Conservation (phyloP, 2,329 filamentous ascomycete genomes). For the Pseudogymnoascus pannorum region DNA sequence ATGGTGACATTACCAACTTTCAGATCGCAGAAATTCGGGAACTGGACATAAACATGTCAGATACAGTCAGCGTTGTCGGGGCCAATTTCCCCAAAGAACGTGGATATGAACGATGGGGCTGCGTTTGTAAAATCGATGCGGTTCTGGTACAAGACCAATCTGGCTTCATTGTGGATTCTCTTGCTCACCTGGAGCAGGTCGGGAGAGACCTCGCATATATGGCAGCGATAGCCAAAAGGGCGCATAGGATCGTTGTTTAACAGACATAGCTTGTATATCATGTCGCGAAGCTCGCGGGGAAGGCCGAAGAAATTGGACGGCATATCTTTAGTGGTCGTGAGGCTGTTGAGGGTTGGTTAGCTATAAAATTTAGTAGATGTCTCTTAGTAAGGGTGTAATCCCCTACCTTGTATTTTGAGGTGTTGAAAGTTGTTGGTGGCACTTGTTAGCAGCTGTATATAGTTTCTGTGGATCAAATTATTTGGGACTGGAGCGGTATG, state of each 20-base stretch:
- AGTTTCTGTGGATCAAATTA: too few relatives aligned
- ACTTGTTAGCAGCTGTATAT: too few relatives aligned
- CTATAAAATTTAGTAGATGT: too few relatives aligned
- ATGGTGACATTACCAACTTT: constrained; percentile 12
- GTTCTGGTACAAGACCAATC: constrained; percentile 20
- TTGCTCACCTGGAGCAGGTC: constrained; percentile 19
- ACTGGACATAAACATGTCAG: constrained; percentile 14
- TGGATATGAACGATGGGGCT: background rate
- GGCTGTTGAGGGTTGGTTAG: too few relatives aligned
- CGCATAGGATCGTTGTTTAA: background rate
- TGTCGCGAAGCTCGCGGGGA: constrained; percentile 12
- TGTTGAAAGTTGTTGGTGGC: too few relatives aligned
- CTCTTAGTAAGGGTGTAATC: too few relatives aligned
- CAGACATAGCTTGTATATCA: constrained; percentile 11
- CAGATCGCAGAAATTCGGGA: constrained; percentile 16
- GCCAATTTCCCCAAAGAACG: constrained; percentile 21
- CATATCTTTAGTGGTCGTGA: background rate
- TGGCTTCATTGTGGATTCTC: constrained; percentile 20
- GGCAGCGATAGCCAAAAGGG: background rate
- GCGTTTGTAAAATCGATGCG: constrained; percentile 17
- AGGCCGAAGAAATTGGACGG: constrained; percentile 12
- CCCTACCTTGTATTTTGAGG: too few relatives aligned
- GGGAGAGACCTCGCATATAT: background rate
- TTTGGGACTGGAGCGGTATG: too few relatives aligned
- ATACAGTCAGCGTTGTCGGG: constrained; percentile 19